Conservation (phyloP, 2,329 filamentous ascomycete species). For the Cladosporium austrohemisphaericum region DNA sequence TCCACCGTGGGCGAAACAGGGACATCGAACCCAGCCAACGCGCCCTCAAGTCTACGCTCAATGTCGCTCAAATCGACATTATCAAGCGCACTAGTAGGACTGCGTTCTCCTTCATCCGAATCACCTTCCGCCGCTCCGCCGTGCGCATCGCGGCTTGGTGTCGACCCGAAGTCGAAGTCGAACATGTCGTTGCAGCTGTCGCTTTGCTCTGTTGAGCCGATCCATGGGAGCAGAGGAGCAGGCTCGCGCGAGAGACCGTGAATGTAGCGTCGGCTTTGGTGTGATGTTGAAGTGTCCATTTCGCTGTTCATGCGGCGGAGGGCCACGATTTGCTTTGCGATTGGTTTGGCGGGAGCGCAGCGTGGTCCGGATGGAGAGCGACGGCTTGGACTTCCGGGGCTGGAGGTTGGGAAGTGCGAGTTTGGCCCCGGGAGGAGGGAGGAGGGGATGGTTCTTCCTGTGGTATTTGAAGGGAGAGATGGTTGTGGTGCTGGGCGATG, state of each 20-base stretch:
- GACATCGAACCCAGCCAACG: constrained; percentile 25
- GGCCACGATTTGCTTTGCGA: constrained; percentile 38
- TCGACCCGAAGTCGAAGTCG: constrained; percentile 26
- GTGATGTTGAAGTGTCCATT: constrained; percentile 24
- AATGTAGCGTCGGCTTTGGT: constrained; percentile 37
- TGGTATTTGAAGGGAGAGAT: constrained; percentile 11
- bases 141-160: not conserved
- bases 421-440: constrained; percentile 6
- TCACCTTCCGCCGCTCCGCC: not conserved
- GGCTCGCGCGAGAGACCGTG: constrained; percentile 39
- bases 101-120: constrained; percentile 7
- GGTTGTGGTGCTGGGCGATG: constrained; percentile 19
- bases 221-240: constrained; percentile 31
- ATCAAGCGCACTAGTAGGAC: constrained; percentile 22
- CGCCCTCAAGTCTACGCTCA: constrained; percentile 25
- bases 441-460: not conserved
- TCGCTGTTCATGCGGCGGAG: constrained; percentile 45
- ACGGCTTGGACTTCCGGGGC: constrained; percentile 19
- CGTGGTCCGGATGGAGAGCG: constrained; percentile 31
- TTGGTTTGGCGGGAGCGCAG: constrained; percentile 33
- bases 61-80: constrained; percentile 25
- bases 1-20: constrained; percentile 1
- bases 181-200: constrained; percentile 22
- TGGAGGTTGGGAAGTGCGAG: constrained; percentile 7
- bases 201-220: constrained; percentile 16